Evolutionary conservation across 2,329 filamentous ascomycete species (phyloP), one percentile per base, ranked within the genome.

Genomic region (Chaetomiaceae sp.): DNA sequence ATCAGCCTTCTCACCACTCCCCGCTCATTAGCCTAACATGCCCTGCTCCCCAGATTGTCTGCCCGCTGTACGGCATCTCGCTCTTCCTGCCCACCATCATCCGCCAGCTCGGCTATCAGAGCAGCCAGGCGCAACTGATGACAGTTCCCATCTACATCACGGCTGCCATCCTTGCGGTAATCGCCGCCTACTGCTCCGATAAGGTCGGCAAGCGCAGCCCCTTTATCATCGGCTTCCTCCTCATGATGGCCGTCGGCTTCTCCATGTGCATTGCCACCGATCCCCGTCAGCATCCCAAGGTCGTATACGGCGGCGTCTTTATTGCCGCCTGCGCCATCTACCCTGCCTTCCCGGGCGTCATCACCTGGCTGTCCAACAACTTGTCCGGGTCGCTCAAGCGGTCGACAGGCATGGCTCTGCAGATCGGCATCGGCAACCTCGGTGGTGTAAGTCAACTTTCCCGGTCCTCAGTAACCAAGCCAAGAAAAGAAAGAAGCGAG

Each of bases 351-450:
- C 73, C 87, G 0, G 91, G 91, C 47, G 85, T 86, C 0, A 86
- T 95, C 44, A 76, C 85, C 0, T 95, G 89, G 89, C 71, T 83
- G 0, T 79, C 80, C 30, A 95, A 93, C 65, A 95, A 95, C 54
- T 75, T 87, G 10, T 82, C 91, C 49, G 74, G 75, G 0, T 73
- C 70, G 40, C 76, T 75, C 65, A 95, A 95, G 66, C 73, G 82
- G 5, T 76, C 76, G 8, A 77, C 75, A 0, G 82, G 81, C 2
- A 85, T 85, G 76, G 83, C 81, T 0, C 68, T 86, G 12, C 79
- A 83, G 37, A 83, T 86, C 44, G 78, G 78, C 0, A 58, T 81
- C 13, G 82, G 82, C 0, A 85, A 85, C 49, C 64, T 79, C 2
- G 76, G 73, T 10, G 76, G 76, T 2, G 70, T 72, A 65, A 63